Base-by-base conservation (phyloP, 176 grass and related monocot species). In the Musa troglodytarum region DNA sequence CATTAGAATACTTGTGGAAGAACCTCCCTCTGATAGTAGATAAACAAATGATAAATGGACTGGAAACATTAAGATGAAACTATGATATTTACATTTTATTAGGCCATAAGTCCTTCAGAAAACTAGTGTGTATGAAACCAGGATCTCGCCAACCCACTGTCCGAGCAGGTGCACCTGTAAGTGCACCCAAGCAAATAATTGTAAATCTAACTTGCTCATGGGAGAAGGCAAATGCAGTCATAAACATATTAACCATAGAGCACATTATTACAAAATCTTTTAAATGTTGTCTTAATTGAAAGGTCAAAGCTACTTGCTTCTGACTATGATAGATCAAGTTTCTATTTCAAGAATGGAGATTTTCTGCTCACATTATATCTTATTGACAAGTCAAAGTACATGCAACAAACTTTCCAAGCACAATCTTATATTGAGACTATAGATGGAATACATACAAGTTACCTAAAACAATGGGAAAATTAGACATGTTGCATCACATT, bases 141-240 rank as follows among this genome's bases (percentile, higher is more conserved):
- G 88, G 94, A 84, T 98, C 80, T 24, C 90, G 84, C 94, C 94
- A 98, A 17, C 94, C 88, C 79, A 91, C 88, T 65, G 90, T 93
- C 63, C 88, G 81, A 76, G 94, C 88, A 87, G 90, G 90, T 78
- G 90, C 61, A 76, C 87, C 93, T 96, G 82, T 24, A 78, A 81
- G 52, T 74, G 17, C 13, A 55, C 17, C 8, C 55, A 29, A 25
- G 51, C 20, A 49, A 16, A 52, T 1, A 3, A 12, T 67, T 67
- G 64, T 12, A 67, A 28, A 67, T 12, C 20, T 28, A 14, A 29
- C 26, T 29, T 29, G 19, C 11, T 29, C 20, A 9, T 16, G 22
- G 64, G 26, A 67, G 64, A 16, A 67, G 22, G 15, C 10, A 67
- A 29, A 67, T 25, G 5, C 13, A 7, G 29, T 28, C 19, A 29